Evolutionary conservation across 306 rosid genomes (phyloP).

Genomic region (Prunus campanulata): DNA sequence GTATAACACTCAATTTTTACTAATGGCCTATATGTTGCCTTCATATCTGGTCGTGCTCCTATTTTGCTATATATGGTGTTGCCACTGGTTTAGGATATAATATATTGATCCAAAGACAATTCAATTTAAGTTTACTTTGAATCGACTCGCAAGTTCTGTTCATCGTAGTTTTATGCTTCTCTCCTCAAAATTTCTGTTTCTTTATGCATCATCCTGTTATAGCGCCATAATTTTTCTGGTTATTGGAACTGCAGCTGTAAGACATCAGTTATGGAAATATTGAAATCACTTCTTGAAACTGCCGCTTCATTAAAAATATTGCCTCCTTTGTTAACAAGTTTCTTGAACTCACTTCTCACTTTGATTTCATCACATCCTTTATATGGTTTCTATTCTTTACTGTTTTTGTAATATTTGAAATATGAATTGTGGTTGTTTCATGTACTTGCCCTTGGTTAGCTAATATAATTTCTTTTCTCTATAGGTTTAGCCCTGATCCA

Average conservation of each 20-base stretch:
- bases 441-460: constrained; percentile 30
- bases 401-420: not conserved
- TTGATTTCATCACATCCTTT: not conserved
- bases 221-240: not conserved
- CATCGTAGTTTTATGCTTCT: not conserved
- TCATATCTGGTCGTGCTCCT: not conserved
- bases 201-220: not conserved
- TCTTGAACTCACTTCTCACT: not conserved
- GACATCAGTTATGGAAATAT: not conserved
- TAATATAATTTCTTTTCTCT: constrained; percentile 35
- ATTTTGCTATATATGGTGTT: not conserved
- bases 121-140: not conserved
- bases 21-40: not conserved
- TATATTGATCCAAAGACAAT: not conserved
- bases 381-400: not conserved
- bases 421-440: constrained; percentile 13
- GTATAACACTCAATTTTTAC: not conserved
- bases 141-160: not conserved
- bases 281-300: not conserved
- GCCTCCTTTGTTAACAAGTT: not conserved
- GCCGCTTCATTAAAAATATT: not conserved
- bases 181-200: not conserved
- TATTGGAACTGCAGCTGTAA: not conserved
- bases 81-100: not conserved
- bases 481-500: constrained; percentile 79